Percentiles rank a stretch among this genome's conserved stretches.
phyloP scores from a whole-genome alignment of 148 eudicot genomes.

The Polygonum aviculare region DNA sequence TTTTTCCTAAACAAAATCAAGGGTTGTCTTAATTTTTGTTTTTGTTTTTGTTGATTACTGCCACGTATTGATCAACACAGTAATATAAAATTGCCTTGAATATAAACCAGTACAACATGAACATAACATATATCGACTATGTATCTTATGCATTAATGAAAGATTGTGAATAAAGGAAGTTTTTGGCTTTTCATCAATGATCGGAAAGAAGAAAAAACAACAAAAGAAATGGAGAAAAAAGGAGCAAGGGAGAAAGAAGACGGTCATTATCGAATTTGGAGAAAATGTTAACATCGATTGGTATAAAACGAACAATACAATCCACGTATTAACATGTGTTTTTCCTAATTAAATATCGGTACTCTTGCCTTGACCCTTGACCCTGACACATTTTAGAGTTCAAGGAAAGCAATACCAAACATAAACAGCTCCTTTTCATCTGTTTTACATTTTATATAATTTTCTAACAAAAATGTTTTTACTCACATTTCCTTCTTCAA shows the following conservation, averaged over 20 bases:
- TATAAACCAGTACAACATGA: too few relatives aligned
- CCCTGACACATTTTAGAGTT: slow-evolving; percentile 25
- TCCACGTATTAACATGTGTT: slow-evolving; percentile 13
- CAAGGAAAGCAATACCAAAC: slow-evolving; percentile 54
- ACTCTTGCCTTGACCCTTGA: not conserved
- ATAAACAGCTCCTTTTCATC: slow-evolving; percentile 42
- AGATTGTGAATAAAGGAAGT: not conserved
- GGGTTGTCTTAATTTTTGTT: too few relatives aligned
- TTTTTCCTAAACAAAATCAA: too few relatives aligned
- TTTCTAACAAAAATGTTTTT: not conserved
- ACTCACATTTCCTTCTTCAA: slow-evolving; percentile 17
- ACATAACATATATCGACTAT: too few relatives aligned
- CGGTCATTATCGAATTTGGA: slow-evolving; percentile 46
- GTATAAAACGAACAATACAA: slow-evolving; percentile 10
- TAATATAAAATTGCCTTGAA: too few relatives aligned
- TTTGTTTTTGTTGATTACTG: too few relatives aligned
- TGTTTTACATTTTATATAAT: not conserved
- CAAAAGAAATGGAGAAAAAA: not conserved
- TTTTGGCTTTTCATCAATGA: not conserved
- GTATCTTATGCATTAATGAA: too few relatives aligned
- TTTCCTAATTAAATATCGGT: not conserved
- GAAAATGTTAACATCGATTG: slow-evolving; percentile 34
- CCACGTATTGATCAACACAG: too few relatives aligned
- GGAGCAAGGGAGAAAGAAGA: slow-evolving; percentile 3
- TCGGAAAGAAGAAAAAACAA: not conserved